phyloP scores from a whole-genome alignment of 768 basidiomycete genomes.

The Phlebiopsis gigantea region DNA sequence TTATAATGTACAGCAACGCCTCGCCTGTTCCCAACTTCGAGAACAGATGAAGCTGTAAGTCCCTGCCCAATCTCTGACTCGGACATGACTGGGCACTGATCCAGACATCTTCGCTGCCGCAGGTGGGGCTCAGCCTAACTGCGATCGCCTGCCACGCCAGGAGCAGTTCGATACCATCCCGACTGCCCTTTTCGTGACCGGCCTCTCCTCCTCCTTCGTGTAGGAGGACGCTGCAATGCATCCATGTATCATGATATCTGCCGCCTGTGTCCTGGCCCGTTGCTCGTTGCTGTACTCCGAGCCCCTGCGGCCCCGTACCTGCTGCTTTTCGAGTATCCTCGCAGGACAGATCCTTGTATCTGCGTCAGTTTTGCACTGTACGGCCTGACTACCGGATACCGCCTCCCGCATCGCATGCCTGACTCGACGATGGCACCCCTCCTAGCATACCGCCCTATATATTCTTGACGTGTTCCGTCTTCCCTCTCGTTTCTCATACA shows the following conservation, averaged over 20 bases:
- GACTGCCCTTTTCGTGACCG: background rate
- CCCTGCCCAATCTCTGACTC: background rate
- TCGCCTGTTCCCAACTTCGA: background rate
- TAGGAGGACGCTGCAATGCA: background rate
- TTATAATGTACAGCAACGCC: background rate
- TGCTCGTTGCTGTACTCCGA: conserved; percentile 4
- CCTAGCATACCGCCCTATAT: background rate
- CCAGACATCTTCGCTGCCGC: background rate
- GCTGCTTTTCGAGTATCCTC: background rate
- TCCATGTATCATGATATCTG: background rate
- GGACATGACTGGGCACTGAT: conserved; percentile 1
- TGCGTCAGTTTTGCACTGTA: background rate
- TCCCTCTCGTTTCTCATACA: background rate
- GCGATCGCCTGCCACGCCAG: background rate
- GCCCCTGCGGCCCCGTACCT: background rate
- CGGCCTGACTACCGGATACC: conserved; percentile 5
- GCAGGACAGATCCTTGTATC: background rate
- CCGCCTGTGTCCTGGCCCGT: background rate
- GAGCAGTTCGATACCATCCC: too few species aligned
- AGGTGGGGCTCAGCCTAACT: background rate
- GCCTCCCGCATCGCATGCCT: conserved; percentile 1
- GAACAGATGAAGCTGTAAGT: background rate
- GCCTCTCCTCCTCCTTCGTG: background rate
- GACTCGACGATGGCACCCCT: background rate
- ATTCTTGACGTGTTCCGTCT: too few species aligned